Base-by-base conservation (phyloP, 495 filamentous ascomycete species). In the Xylaria venustula region DNA sequence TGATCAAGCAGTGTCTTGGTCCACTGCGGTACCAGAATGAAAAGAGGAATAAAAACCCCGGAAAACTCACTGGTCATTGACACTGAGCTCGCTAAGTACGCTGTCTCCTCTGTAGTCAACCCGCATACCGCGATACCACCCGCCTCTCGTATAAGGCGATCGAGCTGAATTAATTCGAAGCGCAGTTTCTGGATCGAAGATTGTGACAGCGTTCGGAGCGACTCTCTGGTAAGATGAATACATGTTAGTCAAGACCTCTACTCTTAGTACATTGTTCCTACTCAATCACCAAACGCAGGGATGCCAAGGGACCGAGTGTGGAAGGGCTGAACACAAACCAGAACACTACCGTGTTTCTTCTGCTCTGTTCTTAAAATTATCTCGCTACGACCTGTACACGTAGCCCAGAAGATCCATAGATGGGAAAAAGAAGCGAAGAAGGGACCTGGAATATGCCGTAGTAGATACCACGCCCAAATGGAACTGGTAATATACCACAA, bases 371-470 rank as follows among this genome's bases (percentile, higher is more conserved):
- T 11, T 19, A 57, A 15, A 1, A 48, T 37, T 1, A 15, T 15
- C 17, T 57, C 17, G 7, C 54, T 57, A 1, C 3, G 17, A 4
- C 54, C 54, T 15, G 15, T 37, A 11, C 7, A 54, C 22, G 4
- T 7, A 42, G 17, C 7, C 51, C 36, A 42, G 52, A 54, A 54
- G 1, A 9, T 15, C 54, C 54, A 57, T 36, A 57, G 22, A 23
- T 57, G 11, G 42, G 41, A 47, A 14, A 57, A 57, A 28, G 54
- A 57, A 2, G 54, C 54, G 2, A 57, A 36, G 17, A 57, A 46
- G 6, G 54, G 54, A 2, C 54, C 54, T 9, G 54, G 54, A 36
- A 57, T 26, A 37, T 57, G 54, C 1, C 54, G 54, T n/a, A 57
- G 54, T 19, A 25, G 46, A 26, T 48, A 23, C 54, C 54, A 57